Evolutionary conservation across 2,329 filamentous ascomycete genomes (phyloP), one percentile per base, ranked within the genome.

Genomic region (Pseudogymnoascus sp.): DNA sequence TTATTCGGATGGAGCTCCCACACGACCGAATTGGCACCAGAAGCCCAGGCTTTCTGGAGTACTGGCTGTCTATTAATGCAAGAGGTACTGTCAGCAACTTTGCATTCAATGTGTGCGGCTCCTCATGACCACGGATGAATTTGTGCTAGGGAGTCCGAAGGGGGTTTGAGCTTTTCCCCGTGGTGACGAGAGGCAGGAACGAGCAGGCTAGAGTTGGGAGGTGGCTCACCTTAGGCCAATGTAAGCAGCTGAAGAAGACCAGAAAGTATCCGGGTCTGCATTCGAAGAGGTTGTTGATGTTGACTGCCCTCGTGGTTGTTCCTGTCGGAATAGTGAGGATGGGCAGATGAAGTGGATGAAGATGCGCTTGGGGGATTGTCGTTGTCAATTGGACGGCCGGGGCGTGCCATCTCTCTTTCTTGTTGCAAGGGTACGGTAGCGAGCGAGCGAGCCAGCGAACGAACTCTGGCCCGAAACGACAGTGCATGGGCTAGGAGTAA

Each of bases 21-120:
- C 50, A 19, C 17, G 29, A 19, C 50, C 29, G 84, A 82, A 72
- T 87, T 87, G 63, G 81, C 79, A 69, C 82, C 83, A 70, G 81
- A 78, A 59, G 80, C 79, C 85, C 85, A 88, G 70, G 83, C 59
- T 53, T 42, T 64, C 59, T 50, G 59, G 38, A 62, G 40, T 29
- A 26, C 38, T 59, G 62, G 38, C 61, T 64, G 62, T 50, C 62
- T 64, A 44, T 29, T 33, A 21, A 35, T 46, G 60, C 10, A 29
- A 19, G 29, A 56, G 19, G 26, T 9, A 33, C 9, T 9, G 50
- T 56, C 31, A 56, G 50, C 29, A 56, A 33, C 26, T 33, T 33
- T 56, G 29, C 11, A 7, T 7, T 33, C 50, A 56, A 33, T 13
- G 26, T 56, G 50, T 56, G 17, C 50, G 17, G 50, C 50, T 56